Conservation (phyloP, 2,329 filamentous ascomycete species). For the Coniochaeta pulveracea region DNA sequence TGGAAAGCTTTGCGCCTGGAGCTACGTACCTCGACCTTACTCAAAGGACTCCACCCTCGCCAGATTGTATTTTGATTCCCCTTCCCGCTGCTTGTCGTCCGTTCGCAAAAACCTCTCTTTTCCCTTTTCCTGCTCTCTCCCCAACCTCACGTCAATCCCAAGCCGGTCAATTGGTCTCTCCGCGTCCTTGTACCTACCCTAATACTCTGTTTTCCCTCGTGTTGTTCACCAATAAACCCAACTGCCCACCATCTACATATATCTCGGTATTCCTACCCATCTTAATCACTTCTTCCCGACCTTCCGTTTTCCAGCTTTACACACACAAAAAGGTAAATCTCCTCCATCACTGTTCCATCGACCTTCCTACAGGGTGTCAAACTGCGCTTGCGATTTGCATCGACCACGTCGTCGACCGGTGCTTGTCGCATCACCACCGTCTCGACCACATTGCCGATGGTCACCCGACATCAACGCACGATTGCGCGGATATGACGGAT, state of each 20-base stretch:
- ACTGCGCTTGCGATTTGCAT: too few relatives aligned
- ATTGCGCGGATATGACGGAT: slow-evolving; percentile 2
- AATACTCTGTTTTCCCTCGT: slow-evolving; percentile 2
- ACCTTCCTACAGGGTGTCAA: too few relatives aligned
- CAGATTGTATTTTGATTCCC: slow-evolving; percentile 4
- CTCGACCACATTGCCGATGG: too few relatives aligned
- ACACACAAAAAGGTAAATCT: too few relatives aligned
- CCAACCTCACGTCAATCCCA: slow-evolving; percentile 1
- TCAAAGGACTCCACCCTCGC: slow-evolving; percentile 4
- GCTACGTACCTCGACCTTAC: background rate
- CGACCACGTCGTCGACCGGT: too few relatives aligned
- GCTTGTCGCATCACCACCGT: too few relatives aligned
- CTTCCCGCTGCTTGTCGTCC: background rate
- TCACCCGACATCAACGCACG: background rate
- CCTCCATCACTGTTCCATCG: too few relatives aligned
- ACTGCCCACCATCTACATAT: too few relatives aligned
- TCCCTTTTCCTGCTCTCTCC: background rate
- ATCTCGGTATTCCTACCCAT: too few relatives aligned
- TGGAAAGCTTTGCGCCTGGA: background rate
- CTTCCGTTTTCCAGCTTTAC: too few relatives aligned
- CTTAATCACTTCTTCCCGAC: too few relatives aligned
- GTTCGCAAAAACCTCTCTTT: slow-evolving; percentile 1
- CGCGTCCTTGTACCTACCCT: slow-evolving; percentile 1
- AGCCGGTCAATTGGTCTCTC: slow-evolving; percentile 3
- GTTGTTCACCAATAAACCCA: slow-evolving; percentile 1